Conservation (phyloP, 2,329 filamentous ascomycete genomes). For the Penicillium crustosum region DNA sequence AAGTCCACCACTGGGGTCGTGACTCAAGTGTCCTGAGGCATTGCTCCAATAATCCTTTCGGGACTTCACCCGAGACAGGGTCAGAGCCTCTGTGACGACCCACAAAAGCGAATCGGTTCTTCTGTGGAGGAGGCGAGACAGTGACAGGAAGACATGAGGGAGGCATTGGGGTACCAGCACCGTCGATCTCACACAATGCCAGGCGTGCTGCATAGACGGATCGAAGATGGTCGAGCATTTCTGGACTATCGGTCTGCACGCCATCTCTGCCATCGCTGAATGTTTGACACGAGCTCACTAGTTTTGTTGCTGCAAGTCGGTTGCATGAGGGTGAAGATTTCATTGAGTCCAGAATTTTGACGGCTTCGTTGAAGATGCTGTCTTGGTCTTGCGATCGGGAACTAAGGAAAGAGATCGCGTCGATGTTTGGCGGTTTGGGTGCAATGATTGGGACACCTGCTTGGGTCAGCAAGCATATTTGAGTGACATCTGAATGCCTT, state of each 20-base stretch:
- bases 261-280: slow-evolving; percentile 41
- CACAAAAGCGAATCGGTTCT: slow-evolving; percentile 23
- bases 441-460: slow-evolving; percentile 2
- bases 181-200: slow-evolving; percentile 62
- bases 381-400: slow-evolving; percentile 28
- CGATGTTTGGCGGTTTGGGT: slow-evolving; percentile 13
- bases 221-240: slow-evolving; percentile 47
- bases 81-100: slow-evolving; percentile 23
- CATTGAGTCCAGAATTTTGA: slow-evolving; percentile 47
- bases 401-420: slow-evolving; percentile 32
- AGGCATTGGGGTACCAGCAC: slow-evolving; percentile 53
- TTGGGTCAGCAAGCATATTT: neutral
- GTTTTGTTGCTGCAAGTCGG: slow-evolving; percentile 51
- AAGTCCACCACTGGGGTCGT: slow-evolving; percentile 61
- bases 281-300: slow-evolving; percentile 56
- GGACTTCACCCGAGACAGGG: slow-evolving; percentile 15
- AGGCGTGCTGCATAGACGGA: slow-evolving; percentile 62
- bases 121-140: slow-evolving; percentile 38
- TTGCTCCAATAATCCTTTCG: slow-evolving; percentile 39
- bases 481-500: neutral
- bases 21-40: slow-evolving; percentile 58
- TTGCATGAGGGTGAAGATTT: slow-evolving; percentile 53
- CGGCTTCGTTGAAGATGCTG: slow-evolving; percentile 43
- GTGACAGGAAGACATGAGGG: slow-evolving; percentile 52
- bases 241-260: slow-evolving; percentile 26